Evolutionary conservation across 768 basidiomycete genomes (phyloP).

Genomic region (Termitomyces eurrhizus): DNA sequence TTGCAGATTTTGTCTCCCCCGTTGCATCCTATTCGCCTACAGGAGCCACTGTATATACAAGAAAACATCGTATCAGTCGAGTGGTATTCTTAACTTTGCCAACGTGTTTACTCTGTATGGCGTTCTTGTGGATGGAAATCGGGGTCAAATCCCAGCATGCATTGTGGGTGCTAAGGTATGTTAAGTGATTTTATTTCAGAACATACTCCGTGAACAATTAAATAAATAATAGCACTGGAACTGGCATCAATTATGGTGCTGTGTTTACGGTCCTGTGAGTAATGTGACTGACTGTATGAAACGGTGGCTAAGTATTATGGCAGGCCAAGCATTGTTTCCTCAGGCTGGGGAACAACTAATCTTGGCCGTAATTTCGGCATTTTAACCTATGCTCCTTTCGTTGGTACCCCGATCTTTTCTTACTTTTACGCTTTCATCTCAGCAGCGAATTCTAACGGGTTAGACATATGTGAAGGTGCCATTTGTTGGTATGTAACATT

Average conservation of each 20-base stretch:
- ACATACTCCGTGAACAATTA: slow-evolving; percentile 6
- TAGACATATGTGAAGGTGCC: slow-evolving; percentile 49
- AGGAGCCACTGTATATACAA: slow-evolving; percentile 30
- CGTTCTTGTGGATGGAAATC: slow-evolving; percentile 54
- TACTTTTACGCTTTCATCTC: slow-evolving; percentile 75
- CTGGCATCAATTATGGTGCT: slow-evolving; percentile 66
- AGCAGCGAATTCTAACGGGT: slow-evolving; percentile 40
- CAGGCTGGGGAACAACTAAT: slow-evolving; percentile 68
- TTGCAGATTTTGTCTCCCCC: slow-evolving; percentile 74
- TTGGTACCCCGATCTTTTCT: slow-evolving; percentile 73
- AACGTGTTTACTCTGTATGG: slow-evolving; percentile 41
- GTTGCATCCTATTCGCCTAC: slow-evolving; percentile 40
- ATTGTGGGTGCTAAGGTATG: slow-evolving; percentile 71
- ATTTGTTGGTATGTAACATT: slow-evolving; percentile 71
- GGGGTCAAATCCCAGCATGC: slow-evolving; percentile 43
- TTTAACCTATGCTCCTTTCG: slow-evolving; percentile 69
- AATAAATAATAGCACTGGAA: slow-evolving; percentile 44
- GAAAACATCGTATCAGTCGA: slow-evolving; percentile 58
- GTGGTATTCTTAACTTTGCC: slow-evolving; percentile 54
- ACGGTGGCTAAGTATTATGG: neutral
- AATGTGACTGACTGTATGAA: neutral
- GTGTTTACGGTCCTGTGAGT: slow-evolving; percentile 71
- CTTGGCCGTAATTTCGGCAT: slow-evolving; percentile 76
- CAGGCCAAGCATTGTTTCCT: slow-evolving; percentile 68
- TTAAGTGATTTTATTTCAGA: neutral